A percentile compares a stretch with the other conserved stretches of the same genome.
Conservation (phyloP, 139 green algal genomes). For the Picochlorum sp. region DNA sequence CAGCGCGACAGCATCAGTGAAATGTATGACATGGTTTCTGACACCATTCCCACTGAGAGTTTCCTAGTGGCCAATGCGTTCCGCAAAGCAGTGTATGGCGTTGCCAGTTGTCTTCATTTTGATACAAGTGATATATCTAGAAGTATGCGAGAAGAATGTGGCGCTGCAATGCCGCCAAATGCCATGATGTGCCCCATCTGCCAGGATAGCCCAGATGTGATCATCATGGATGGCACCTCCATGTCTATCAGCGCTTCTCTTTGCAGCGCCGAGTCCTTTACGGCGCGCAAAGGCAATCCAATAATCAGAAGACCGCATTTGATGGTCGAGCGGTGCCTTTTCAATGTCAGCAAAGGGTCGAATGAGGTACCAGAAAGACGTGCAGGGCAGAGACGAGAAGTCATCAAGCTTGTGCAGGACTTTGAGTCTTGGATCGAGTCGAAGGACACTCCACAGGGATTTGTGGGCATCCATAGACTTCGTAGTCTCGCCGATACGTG, state of each 20-base stretch:
- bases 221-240: constrained; percentile 1
- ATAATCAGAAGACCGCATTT: background rate
- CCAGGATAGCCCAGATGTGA: background rate
- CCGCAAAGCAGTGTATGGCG: background rate
- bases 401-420: background rate
- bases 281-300: background rate
- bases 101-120: background rate
- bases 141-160: background rate
- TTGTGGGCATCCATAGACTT: no score
- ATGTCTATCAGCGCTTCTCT: background rate
- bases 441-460: no score
- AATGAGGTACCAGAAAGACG: background rate
- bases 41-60: background rate
- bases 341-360: background rate
- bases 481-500: no score
- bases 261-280: background rate
- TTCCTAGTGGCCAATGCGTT: background rate
- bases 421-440: background rate
- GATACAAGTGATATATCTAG: background rate
- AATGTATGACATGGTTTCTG: no score
- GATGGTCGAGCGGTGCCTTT: background rate
- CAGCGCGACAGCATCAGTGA: no score
- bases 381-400: background rate
- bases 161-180: background rate
- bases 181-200: background rate